These are phyloP conservation scores for Hypholoma sublateritium DNA, from an alignment of 768 basidiomycete genomes.

Conservation along the genomic window DNA sequence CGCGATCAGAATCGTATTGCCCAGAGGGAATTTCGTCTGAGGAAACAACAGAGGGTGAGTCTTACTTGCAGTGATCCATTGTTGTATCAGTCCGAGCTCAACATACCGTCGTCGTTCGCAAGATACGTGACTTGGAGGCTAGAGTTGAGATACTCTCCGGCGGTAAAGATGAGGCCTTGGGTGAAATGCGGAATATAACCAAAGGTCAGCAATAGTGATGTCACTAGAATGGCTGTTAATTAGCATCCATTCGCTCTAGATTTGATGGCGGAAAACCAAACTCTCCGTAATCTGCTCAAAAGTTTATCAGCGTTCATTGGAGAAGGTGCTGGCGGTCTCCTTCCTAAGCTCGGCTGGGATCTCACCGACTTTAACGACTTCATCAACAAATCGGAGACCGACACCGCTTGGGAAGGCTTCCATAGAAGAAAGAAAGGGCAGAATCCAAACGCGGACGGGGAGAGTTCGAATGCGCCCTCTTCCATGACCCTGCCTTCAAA, in stretches of 20 bases:
- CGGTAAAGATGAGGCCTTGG: conserved; percentile 85
- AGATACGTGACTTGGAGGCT: conserved; percentile 96
- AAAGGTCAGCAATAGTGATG: conserved; percentile 46
- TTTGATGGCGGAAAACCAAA: conserved; percentile 87
- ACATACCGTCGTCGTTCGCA: not conserved
- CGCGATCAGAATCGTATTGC: conserved; percentile 92
- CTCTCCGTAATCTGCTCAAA: conserved; percentile 75
- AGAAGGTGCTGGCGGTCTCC: conserved; percentile 77
- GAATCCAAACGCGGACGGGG: conserved; percentile 22
- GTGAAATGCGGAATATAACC: conserved; percentile 79
- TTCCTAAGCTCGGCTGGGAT: conserved; percentile 80
- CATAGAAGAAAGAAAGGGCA: conserved; percentile 61
- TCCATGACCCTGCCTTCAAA: conserved; percentile 37
- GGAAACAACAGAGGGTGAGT: conserved; percentile 84
- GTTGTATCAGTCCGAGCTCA: conserved; percentile 4
- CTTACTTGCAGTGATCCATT: not conserved
- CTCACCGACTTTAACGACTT: conserved; percentile 76
- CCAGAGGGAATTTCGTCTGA: conserved; percentile 87
- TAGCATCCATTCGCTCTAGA: conserved; percentile 38
- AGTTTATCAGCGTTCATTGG: conserved; percentile 81
- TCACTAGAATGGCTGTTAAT: conserved; percentile 5
- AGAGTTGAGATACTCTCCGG: conserved; percentile 93
- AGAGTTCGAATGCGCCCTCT: conserved; percentile 7
- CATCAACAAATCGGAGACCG: conserved; percentile 85
- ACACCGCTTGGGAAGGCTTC: conserved; percentile 91